Evolutionary conservation across 2,329 filamentous ascomycete species (phyloP).

Genomic region (Rugonectria rugulosa): DNA sequence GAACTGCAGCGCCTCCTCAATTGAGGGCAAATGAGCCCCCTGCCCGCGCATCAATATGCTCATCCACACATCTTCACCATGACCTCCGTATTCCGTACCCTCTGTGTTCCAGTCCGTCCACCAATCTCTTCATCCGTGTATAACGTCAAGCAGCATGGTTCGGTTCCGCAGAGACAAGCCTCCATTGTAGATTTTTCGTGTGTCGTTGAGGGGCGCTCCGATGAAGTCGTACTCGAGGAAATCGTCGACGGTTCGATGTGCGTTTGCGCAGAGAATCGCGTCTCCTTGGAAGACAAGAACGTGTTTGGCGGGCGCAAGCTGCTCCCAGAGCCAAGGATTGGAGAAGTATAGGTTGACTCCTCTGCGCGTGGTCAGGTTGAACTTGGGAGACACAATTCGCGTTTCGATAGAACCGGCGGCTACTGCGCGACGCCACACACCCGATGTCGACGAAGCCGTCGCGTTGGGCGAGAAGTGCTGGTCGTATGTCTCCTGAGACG

Average conservation of each 20-base stretch:
- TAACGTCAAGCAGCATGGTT: background rate
- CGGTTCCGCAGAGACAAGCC: constrained; percentile 1
- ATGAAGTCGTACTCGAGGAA: constrained; percentile 15
- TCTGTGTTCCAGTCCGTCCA: constrained; percentile 14
- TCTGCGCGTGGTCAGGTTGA: background rate
- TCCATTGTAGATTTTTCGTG: constrained; percentile 2
- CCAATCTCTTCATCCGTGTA: constrained; percentile 3
- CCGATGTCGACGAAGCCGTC: background rate
- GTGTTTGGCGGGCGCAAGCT: constrained; percentile 18
- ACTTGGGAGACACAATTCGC: constrained; percentile 3
- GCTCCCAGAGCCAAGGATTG: constrained; percentile 13
- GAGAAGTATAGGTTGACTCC: constrained; percentile 10
- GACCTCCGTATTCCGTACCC: constrained; percentile 8
- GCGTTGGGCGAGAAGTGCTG: constrained; percentile 1
- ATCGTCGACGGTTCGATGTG: constrained; percentile 8
- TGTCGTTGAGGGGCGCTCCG: constrained; percentile 4
- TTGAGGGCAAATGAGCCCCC: constrained; percentile 13
- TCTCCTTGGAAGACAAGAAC: constrained; percentile 20
- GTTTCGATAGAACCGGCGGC: constrained; percentile 1
- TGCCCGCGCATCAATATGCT: constrained; percentile 16
- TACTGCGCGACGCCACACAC: constrained; percentile 1
- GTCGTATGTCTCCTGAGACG: constrained; percentile 1
- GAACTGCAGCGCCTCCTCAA: constrained; percentile 10
- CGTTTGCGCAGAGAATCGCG: constrained; percentile 17
- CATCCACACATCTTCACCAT: constrained; percentile 19